A percentile compares a stretch with the other conserved stretches of the same genome.
These are phyloP conservation scores for Eutypella sp. DNA, from an alignment of 2,329 filamentous ascomycete genomes.

Conservation along the genomic window DNA sequence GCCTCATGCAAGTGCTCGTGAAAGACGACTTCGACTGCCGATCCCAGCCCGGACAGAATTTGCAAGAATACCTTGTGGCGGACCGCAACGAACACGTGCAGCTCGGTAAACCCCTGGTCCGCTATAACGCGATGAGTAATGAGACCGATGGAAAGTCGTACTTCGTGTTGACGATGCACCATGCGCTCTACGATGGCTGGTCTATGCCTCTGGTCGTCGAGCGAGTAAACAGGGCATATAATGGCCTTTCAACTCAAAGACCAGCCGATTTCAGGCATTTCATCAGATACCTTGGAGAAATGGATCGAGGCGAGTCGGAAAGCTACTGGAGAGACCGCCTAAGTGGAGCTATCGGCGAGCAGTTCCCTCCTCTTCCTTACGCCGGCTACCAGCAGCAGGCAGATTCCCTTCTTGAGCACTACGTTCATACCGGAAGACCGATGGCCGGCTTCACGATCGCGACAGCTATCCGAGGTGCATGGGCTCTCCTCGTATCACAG, in stretches of 20 bases:
- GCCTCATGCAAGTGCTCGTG: slow-evolving; percentile 44
- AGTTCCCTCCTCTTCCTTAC: slow-evolving; percentile 45
- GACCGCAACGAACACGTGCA: slow-evolving; percentile 37
- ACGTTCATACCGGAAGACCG: slow-evolving; percentile 34
- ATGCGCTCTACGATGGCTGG: slow-evolving; percentile 55
- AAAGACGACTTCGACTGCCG: slow-evolving; percentile 30
- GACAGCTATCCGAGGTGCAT: slow-evolving; percentile 54
- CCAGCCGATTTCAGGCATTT: slow-evolving; percentile 44
- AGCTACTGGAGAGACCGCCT: slow-evolving; percentile 43
- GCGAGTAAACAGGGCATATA: slow-evolving; percentile 41
- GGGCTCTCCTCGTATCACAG: slow-evolving; percentile 49
- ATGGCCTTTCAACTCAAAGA: slow-evolving; percentile 26
- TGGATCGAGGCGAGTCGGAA: slow-evolving; percentile 36
- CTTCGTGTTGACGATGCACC: slow-evolving; percentile 52
- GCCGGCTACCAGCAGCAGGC: slow-evolving; percentile 44
- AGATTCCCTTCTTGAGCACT: slow-evolving; percentile 49
- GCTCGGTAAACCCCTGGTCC: slow-evolving; percentile 41
- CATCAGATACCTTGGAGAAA: slow-evolving; percentile 39
- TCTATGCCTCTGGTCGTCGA: slow-evolving; percentile 46
- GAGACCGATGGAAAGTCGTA: slow-evolving; percentile 26
- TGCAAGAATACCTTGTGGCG: slow-evolving; percentile 35
- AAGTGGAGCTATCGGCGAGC: slow-evolving; percentile 36
- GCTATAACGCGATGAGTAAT: slow-evolving; percentile 38
- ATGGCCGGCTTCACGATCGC: slow-evolving; percentile 44
- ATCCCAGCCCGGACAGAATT: slow-evolving; percentile 27